Base-by-base conservation (phyloP, 176 grass and related monocot species). In the Elaeis guineensis region DNA sequence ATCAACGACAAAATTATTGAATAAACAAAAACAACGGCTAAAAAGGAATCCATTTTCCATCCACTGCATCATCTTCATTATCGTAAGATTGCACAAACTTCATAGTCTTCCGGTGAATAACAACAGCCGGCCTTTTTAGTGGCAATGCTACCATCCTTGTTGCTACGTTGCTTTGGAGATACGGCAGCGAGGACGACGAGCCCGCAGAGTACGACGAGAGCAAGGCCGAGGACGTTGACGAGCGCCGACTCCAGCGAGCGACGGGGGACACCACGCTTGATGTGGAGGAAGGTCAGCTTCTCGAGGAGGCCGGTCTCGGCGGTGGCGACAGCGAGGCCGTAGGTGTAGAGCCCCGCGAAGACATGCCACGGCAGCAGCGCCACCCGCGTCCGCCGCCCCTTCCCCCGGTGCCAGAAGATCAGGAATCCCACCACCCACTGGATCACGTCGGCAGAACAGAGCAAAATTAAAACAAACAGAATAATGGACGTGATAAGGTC, bases 221-320 rank as follows among this genome's bases (percentile, higher is more conserved):
- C 16, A 17, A 65, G 63, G 16, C 63, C 63, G 49, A 52, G 48
- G 21, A 15, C 19, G 6, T 65, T 52, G 15, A 65, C 21, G 6
- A 65, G 49, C 19, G 63, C 25, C 30, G 49, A 16, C 23, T 52
- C 63, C 21, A 3, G 14, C 9, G 49, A 65, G 21, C 49, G 19
- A 15, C 63, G 49, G 15, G 44, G 49, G 16, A 65, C 21, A 11
- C 63, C 63, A 24, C 17, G 63, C 17, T 65, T 65, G 49, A 49
- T 50, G 11, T 65, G 49, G 8, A 65, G 63, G 11, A 25, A 16
- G 63, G 49, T 44, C 12, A 65, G 14, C 49, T 65, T 65, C 59
- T 61, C 59, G 0, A n/a, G 6, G 28, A 61, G 59, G 59, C 59
- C 59, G 0, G 26, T 18, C 26, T 35, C 59, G 4, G 59, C 59